phyloP scores from a whole-genome alignment of 345 rosid genomes.

The Noccaea caerulescens region DNA sequence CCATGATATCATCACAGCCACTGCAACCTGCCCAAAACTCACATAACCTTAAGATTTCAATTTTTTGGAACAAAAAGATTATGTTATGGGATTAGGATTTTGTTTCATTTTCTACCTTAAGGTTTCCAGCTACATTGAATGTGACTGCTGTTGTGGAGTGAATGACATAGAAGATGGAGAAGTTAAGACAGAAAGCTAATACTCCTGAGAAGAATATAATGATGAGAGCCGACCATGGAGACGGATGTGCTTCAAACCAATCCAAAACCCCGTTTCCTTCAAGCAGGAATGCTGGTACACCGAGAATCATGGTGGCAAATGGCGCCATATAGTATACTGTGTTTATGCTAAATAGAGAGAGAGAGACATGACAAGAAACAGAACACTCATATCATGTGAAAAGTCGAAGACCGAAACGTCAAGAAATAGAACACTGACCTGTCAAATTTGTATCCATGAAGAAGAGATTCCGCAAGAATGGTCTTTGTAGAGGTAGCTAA shows the following conservation, averaged over 20 bases:
- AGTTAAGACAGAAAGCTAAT: conserved; percentile 89
- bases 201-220: conserved; percentile 83
- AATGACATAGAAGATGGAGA: conserved; percentile 91
- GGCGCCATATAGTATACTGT: conserved; percentile 99
- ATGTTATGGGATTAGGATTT: not conserved
- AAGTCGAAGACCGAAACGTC: not conserved
- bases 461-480: conserved; percentile 87
- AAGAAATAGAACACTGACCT: conserved; percentile 50
- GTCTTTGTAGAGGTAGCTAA: conserved; percentile 96
- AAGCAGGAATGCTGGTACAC: conserved; percentile 70
- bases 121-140: conserved; percentile 94
- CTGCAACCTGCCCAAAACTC: conserved; percentile 62
- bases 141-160: conserved; percentile 97
- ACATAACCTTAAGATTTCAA: too few species aligned
- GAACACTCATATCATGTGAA: not conserved
- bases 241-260: conserved; percentile 67
- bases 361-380: conserved; percentile 9
- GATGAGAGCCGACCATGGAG: conserved; percentile 55
- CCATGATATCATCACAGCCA: conserved; percentile 87
- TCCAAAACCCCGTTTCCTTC: conserved; percentile 79
- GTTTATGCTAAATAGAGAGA: conserved; percentile 62
- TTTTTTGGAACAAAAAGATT: not conserved
- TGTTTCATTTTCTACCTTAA: conserved; percentile 58
- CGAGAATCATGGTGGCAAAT: conserved; percentile 87
- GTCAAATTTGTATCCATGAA: conserved; percentile 94